Base-by-base conservation (phyloP, 2,329 filamentous ascomycete genomes). In the Alternaria gansuensis region DNA sequence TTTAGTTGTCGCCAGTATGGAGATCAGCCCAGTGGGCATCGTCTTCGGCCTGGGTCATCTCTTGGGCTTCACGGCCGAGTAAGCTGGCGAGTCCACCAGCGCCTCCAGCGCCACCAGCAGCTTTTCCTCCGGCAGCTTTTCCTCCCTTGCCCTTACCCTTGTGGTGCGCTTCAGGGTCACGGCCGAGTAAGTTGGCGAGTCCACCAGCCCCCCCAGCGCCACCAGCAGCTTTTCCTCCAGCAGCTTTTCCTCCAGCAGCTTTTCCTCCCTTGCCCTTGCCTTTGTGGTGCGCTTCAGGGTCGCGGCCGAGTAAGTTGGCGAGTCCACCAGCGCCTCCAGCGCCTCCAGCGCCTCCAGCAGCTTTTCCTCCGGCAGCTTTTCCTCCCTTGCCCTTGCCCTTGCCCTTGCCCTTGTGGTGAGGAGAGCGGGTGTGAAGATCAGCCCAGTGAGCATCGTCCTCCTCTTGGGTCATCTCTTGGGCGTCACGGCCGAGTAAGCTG, bases 101-200 rank as follows among this genome's bases (percentile, higher is more conserved):
- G 13, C 36, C 29, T 6, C 13, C 43, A 21, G n/a, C 41, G 31
- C 28, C 44, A 23, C 44, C 44, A 2, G 43, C 57, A 17, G 29
- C 53, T n/a, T 57, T 50, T 8, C 54, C 59, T 28, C 41, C n/a
- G n/a, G n/a, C n/a, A n/a, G n/a, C n/a, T n/a, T n/a, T n/a, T n/a
- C n/a, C n/a, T n/a, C n/a, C n/a, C n/a, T n/a, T n/a, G n/a, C n/a
- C 51, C 44, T 59, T 59, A 13, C 58, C 61, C 39, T 62, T 62
- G 28, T 44, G 54, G 54, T 39, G 53, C 3, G 50, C 29, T 17
- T 51, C 51, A 21, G 41, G 37, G 5, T 53, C 54, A 7, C 44
- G 44, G 5, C 51, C 43, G 21, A 33, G 33, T 10, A 28, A 29
- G 14, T 29, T 51, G 31, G 45, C 43, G 3, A 43, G 10, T 1